Conservation (phyloP, 83 land plant genomes). For the Isoetes engelmannii region DNA sequence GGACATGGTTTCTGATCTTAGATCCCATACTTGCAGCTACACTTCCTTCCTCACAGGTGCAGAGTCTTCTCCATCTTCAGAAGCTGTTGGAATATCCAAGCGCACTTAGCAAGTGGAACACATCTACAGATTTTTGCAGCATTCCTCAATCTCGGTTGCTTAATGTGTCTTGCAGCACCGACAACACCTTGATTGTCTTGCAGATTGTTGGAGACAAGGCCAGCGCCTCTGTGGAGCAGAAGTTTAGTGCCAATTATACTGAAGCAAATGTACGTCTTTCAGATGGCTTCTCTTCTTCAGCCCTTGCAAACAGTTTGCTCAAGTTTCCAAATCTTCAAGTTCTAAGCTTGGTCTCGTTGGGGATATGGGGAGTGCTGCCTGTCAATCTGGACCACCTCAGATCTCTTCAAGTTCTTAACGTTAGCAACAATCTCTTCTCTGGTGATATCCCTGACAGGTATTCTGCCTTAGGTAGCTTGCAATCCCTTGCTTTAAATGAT, state of each 20-base stretch:
- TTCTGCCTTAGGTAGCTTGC: constrained; percentile 26
- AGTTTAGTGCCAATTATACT: constrained; percentile 1
- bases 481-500: constrained; percentile 39
- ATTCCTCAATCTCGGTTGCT: constrained; percentile 26
- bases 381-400: constrained; percentile 36
- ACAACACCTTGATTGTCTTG: constrained; percentile 54
- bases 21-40: too few relatives aligned
- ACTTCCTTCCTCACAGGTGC: constrained; percentile 28
- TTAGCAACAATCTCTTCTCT: constrained; percentile 61
- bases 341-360: constrained; percentile 54
- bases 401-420: constrained; percentile 45
- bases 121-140: constrained; percentile 37
- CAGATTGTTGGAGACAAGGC: constrained; percentile 46
- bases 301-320: constrained; percentile 50
- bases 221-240: constrained; percentile 15
- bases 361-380: constrained; percentile 77
- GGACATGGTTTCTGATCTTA: too few relatives aligned
- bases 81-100: constrained; percentile 54
- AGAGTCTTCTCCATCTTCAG: constrained; percentile 38
- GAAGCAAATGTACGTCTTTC: constrained; percentile 31
- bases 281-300: constrained; percentile 41
- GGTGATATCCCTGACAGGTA: constrained; percentile 51
- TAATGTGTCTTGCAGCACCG: constrained; percentile 49
- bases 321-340: constrained; percentile 49
- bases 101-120: constrained; percentile 28